Percentiles rank a stretch among this genome's conserved stretches.
These are phyloP conservation scores for Pilobolus umbonatus DNA, from an alignment of 192 early-diverging fungal species.

Conservation along the genomic window DNA sequence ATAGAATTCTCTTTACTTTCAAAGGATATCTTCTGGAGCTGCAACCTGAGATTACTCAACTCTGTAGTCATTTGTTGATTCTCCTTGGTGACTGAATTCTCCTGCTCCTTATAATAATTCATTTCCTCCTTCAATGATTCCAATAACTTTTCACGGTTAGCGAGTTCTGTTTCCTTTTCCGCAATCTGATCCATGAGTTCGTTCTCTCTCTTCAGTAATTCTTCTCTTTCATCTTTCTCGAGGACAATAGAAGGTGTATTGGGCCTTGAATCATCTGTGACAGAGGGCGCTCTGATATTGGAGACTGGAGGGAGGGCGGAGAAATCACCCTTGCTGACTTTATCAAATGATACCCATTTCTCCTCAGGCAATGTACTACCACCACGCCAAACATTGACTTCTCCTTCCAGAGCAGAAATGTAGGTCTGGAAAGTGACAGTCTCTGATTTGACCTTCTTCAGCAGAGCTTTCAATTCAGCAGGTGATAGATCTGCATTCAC, in stretches of 20 bases:
- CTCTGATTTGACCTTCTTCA: slow-evolving; percentile 87
- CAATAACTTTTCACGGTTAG: slow-evolving; percentile 54
- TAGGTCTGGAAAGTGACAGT: slow-evolving; percentile 79
- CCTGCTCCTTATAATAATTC: slow-evolving; percentile 61
- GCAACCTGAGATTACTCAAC: slow-evolving; percentile 73
- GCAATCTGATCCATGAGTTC: slow-evolving; percentile 92
- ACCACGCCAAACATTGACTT: slow-evolving; percentile 84
- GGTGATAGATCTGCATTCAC: slow-evolving; percentile 95
- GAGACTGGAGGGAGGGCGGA: slow-evolving; percentile 33
- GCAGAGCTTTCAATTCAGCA: slow-evolving; percentile 89
- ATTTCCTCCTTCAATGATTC: slow-evolving; percentile 78
- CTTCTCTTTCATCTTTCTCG: slow-evolving; percentile 88
- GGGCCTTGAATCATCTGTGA: slow-evolving; percentile 52
- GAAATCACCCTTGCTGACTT: slow-evolving; percentile 39
- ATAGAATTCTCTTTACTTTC: slow-evolving; percentile 87
- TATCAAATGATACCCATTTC: slow-evolving; percentile 61
- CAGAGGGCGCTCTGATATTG: slow-evolving; percentile 35
- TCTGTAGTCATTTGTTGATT: slow-evolving; percentile 73
- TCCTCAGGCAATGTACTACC: slow-evolving; percentile 65
- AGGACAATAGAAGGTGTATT: slow-evolving; percentile 74
- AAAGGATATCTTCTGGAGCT: slow-evolving; percentile 86
- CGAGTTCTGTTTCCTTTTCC: slow-evolving; percentile 85
- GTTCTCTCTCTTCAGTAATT: slow-evolving; percentile 92
- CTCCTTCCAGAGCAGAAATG: slow-evolving; percentile 79
- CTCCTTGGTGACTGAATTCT: slow-evolving; percentile 49